phyloP scores from a whole-genome alignment of 2,329 filamentous ascomycete species.

The Colletotrichum shisoi region DNA sequence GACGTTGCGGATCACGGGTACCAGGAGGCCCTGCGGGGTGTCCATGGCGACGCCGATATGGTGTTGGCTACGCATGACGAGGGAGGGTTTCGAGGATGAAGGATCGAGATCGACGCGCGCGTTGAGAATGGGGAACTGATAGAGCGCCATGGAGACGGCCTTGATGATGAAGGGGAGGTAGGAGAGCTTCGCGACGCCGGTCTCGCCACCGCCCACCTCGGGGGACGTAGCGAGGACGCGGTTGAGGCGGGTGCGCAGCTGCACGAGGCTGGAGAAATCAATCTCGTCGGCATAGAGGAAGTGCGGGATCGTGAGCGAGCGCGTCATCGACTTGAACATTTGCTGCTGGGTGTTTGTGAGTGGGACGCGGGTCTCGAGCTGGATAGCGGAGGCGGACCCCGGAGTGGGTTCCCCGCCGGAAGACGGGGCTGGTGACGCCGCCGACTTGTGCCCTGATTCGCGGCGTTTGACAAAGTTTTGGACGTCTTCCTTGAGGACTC shows the following conservation, averaged over 20 bases:
- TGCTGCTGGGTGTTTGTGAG: conserved; percentile 83
- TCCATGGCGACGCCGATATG: conserved; percentile 98
- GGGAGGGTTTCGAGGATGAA: conserved; percentile 66
- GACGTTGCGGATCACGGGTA: conserved; percentile 90
- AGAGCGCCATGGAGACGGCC: conserved; percentile 84
- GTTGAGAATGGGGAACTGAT: conserved; percentile 86
- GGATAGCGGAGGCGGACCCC: conserved; percentile 50
- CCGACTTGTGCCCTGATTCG: conserved; percentile 45
- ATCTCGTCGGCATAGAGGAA: conserved; percentile 94
- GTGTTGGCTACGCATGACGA: conserved; percentile 83
- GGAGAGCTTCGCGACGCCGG: conserved; percentile 72
- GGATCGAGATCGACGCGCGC: conserved; percentile 73
- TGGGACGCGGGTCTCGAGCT: conserved; percentile 72
- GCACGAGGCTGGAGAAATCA: conserved; percentile 77
- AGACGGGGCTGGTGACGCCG: conserved; percentile 39
- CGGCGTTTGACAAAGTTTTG: conserved; percentile 70
- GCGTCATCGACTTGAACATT: conserved; percentile 99
- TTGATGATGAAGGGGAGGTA: conserved; percentile 96
- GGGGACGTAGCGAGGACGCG: conserved; percentile 58
- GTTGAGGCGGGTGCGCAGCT: conserved; percentile 79
- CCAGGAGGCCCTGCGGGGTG: conserved; percentile 84
- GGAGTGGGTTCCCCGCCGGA: conserved; percentile 43
- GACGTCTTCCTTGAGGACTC: conserved; percentile 93
- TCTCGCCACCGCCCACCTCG: conserved; percentile 54
- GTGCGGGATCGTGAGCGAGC: conserved; percentile 88